Percentiles rank a stretch among this genome's conserved stretches.
Conservation (phyloP, 371 early-diverging fungal species). For the Mucor lusitanicus region DNA sequence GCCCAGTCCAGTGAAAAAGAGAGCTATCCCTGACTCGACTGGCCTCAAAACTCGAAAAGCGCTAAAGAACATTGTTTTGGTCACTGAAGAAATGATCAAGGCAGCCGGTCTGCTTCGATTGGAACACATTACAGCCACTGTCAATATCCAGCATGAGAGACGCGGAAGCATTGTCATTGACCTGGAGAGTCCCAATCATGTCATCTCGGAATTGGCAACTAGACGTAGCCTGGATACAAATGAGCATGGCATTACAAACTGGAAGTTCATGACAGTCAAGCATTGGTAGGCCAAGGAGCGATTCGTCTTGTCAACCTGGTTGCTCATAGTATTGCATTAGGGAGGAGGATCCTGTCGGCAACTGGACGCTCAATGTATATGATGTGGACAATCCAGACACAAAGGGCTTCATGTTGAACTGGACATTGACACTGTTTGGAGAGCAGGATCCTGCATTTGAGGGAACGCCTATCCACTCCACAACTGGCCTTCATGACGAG, state of each 20-base stretch:
- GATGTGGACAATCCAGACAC: constrained; percentile 48
- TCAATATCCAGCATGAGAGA: constrained; percentile 76
- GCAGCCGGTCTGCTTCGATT: constrained; percentile 60
- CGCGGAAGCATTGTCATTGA: constrained; percentile 84
- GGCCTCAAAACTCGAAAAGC: constrained; percentile 29
- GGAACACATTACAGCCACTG: constrained; percentile 89
- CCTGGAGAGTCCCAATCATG: constrained; percentile 71
- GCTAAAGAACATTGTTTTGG: constrained; percentile 39
- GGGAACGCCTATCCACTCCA: constrained; percentile 31
- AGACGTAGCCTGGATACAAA: constrained; percentile 67
- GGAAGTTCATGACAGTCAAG: constrained; percentile 96
- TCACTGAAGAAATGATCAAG: constrained; percentile 54
- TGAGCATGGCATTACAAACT: constrained; percentile 76
- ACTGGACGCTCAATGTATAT: constrained; percentile 79
- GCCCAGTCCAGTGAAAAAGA: constrained; percentile 42
- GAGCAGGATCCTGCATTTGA: constrained; percentile 43
- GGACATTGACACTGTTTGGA: constrained; percentile 74
- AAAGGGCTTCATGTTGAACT: constrained; percentile 56
- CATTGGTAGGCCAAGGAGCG: constrained; percentile 81
- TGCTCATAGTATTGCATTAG: constrained; percentile 20
- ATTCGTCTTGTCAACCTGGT: not conserved
- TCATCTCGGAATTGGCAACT: constrained; percentile 71
- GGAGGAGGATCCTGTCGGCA: constrained; percentile 84
- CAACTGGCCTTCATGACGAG: constrained; percentile 11
- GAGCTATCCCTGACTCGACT: constrained; percentile 61